Conservation (phyloP, 106 monocot genomes). For the Gastrodia elata region DNA sequence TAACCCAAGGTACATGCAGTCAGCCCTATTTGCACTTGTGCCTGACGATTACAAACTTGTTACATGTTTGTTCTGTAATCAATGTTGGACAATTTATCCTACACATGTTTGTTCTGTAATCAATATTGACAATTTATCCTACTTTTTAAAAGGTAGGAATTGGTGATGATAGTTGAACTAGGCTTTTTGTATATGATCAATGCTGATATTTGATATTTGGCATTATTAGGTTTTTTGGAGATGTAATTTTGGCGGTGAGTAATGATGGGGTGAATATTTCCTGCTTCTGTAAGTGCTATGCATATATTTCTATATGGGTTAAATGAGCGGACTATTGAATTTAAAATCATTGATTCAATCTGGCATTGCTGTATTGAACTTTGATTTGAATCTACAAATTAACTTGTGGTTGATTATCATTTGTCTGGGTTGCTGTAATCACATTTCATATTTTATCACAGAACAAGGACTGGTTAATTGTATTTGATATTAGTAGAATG, state of each 20-base stretch:
- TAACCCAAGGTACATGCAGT: too few relatives aligned
- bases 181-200: background rate
- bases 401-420: background rate
- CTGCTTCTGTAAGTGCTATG: background rate
- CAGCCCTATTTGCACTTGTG: too few relatives aligned
- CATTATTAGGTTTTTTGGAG: background rate
- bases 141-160: background rate
- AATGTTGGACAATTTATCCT: too few relatives aligned
- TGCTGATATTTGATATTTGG: background rate
- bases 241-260: background rate
- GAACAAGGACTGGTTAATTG: background rate
- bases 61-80: too few relatives aligned
- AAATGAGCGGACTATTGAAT: background rate
- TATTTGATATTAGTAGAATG: background rate
- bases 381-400: background rate
- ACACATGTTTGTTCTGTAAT: too few relatives aligned
- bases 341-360: background rate
- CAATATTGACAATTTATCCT: too few relatives aligned
- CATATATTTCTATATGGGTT: background rate
- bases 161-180: background rate
- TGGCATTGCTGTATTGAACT: background rate
- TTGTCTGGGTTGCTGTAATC: background rate
- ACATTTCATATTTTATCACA: background rate
- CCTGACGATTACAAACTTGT: too few relatives aligned
- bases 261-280: background rate